These are phyloP conservation scores for Microcera coccophila DNA, from an alignment of 2,329 filamentous ascomycete genomes.

Conservation along the genomic window DNA sequence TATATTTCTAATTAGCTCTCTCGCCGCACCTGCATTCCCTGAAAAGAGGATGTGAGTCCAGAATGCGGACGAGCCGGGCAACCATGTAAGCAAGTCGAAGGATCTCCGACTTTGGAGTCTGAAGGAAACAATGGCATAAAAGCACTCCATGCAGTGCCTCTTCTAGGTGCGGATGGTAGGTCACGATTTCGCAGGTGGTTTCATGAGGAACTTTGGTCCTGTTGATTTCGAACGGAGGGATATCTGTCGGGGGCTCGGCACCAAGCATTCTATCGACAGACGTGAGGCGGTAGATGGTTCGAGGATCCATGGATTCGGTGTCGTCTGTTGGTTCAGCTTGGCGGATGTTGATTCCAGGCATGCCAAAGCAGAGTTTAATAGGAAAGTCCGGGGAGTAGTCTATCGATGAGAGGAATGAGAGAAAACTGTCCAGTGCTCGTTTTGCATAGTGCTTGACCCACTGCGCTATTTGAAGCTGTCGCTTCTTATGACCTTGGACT, in stretches of 20 bases:
- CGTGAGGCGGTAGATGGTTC: constrained; percentile 39
- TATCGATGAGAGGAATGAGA: constrained; percentile 66
- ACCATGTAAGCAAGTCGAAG: constrained; percentile 79
- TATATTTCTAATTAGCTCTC: constrained; percentile 75
- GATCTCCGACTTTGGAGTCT: constrained; percentile 74
- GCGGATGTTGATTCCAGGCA: constrained; percentile 54
- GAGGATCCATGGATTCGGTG: constrained; percentile 24
- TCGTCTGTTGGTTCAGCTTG: constrained; percentile 49
- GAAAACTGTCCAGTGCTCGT: constrained; percentile 70
- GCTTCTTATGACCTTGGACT: not conserved
- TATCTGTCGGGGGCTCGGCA: constrained; percentile 59
- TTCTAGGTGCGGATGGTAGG: constrained; percentile 75
- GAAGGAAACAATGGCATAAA: constrained; percentile 72
- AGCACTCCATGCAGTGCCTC: constrained; percentile 76
- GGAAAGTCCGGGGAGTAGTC: constrained; percentile 74
- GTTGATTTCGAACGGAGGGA: constrained; percentile 55
- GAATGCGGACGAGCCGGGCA: constrained; percentile 67
- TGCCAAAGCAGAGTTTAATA: constrained; percentile 52
- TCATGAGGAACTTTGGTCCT: constrained; percentile 33
- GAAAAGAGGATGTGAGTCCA: constrained; percentile 78
- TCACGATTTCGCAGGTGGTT: constrained; percentile 39
- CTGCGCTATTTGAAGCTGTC: constrained; percentile 47
- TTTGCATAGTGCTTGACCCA: constrained; percentile 71
- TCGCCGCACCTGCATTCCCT: constrained; percentile 67
- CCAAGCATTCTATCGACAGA: constrained; percentile 64